phyloP scores from a whole-genome alignment of 75 land plant genomes.

The Isoetes taiwanensis region DNA sequence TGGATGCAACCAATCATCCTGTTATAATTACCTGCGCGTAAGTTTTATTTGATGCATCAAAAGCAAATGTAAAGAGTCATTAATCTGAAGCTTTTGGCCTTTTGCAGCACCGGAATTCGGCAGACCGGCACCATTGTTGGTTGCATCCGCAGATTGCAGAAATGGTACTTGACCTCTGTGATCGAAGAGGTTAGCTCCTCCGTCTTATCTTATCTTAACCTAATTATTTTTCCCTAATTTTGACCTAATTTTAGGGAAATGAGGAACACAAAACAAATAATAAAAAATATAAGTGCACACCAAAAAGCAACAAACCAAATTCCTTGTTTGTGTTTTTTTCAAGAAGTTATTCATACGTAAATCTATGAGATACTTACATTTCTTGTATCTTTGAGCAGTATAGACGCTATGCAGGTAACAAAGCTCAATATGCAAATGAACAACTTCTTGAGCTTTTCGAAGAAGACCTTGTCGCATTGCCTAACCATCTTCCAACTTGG shows the following conservation, averaged over 20 bases:
- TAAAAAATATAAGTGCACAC: too few relatives aligned
- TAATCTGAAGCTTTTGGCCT: background rate
- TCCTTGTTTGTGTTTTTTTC: too few relatives aligned
- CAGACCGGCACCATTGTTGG: constrained; percentile 24
- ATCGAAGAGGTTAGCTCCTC: constrained; percentile 16
- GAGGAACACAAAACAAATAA: too few relatives aligned
- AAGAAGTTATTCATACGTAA: background rate
- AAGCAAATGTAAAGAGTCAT: background rate
- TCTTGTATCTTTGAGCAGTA: constrained; percentile 6
- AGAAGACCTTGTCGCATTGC: constrained; percentile 21
- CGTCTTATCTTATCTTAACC: background rate
- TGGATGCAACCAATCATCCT: constrained; percentile 20
- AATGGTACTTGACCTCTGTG: constrained; percentile 24
- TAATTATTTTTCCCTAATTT: too few relatives aligned
- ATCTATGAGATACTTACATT: background rate
- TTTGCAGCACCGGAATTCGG: constrained; percentile 20
- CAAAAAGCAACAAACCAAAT: too few relatives aligned
- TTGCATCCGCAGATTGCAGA: constrained; percentile 21
- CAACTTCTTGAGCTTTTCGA: constrained; percentile 30
- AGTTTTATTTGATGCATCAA: constrained; percentile 4
- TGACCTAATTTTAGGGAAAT: too few relatives aligned
- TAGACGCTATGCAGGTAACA: constrained; percentile 23
- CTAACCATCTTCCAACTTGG: constrained; percentile 18
- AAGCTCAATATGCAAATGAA: constrained; percentile 23
- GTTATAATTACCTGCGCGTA: constrained; percentile 24